Evolutionary conservation across 129 eudicot genomes (phyloP), one percentile per base, ranked within the genome.

Genomic region (Artemisia argyi): DNA sequence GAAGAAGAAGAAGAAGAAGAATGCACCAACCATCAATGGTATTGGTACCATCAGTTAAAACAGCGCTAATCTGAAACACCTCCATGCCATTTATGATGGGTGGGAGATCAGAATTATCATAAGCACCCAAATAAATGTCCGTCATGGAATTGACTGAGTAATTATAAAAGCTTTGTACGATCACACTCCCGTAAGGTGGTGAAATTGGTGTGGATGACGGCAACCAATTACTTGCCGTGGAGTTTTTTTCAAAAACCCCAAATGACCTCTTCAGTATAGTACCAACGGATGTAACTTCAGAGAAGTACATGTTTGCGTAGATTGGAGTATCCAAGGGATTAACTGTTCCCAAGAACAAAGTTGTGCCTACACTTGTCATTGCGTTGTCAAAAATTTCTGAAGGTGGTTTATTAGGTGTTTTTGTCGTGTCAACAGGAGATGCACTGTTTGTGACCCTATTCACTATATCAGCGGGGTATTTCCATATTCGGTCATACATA

Each of bases 71-170:
- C 39, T 22, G 52, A 68, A 80, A 80, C 28, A 61, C 66, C 66
- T 80, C 83, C 8, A 74, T 54, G 72, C 67, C 83, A 28, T 74
- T 80, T 52, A 80, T 74, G 30, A 80, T 54, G 28, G 83, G 83
- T 13, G 83, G 83, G 44, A 61, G 75, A 49, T 68, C 49, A 20
- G 83, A 80, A 46, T 54, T 53, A 3, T 32, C 6, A 5, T 79
- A 73, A 16, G 79, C 80, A 47, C 62, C 50, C 70, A 74, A 74
- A 54, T 75, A 74, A 44, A 80, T 11, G 15, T 60, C 24, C 7
- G 75, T 74, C 13, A 12, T 15, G 7, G 83, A 74, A 42, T 49
- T 39, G 12, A 75, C 71, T 0, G 57, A 42, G 75, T 51, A 61
- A 11, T 61, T 42, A 62, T 12, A 24, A 44, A 68, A 11, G 3